A percentile compares a stretch with the other conserved stretches of the same genome.
Conservation (phyloP, 2,329 filamentous ascomycete genomes). For the Cordyceps javanica region DNA sequence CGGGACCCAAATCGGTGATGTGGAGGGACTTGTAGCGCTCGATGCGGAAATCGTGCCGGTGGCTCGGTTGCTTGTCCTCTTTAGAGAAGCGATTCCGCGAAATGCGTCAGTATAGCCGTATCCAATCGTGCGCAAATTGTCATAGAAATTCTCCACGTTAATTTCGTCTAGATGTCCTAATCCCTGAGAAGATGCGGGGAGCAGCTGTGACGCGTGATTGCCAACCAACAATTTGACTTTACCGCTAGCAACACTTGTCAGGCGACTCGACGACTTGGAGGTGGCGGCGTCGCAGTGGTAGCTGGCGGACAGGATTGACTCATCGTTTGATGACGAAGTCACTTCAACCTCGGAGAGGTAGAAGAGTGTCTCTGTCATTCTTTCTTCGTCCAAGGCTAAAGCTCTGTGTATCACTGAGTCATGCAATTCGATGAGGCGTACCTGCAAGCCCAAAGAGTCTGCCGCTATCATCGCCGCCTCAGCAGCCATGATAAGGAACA, state of each 20-base stretch:
- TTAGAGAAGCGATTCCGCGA: slow-evolving; percentile 13
- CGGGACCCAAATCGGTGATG: slow-evolving; percentile 8
- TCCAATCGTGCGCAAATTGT: slow-evolving; percentile 15
- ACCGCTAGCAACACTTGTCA: slow-evolving; percentile 6
- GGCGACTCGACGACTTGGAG: neutral
- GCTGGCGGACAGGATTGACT: neutral
- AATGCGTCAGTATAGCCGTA: slow-evolving; percentile 18
- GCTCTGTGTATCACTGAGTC: slow-evolving; percentile 13
- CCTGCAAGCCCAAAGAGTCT: neutral
- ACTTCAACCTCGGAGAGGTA: neutral
- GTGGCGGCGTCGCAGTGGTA: neutral
- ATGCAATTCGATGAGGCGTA: neutral
- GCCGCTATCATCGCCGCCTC: slow-evolving; percentile 2
- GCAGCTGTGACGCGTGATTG: neutral
- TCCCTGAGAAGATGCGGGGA: neutral
- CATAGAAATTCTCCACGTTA: slow-evolving; percentile 18
- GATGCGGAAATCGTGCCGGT: slow-evolving; percentile 11
- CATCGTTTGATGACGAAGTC: neutral
- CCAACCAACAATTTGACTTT: neutral
- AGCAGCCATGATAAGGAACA: slow-evolving; percentile 23
- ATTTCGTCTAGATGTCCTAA: neutral
- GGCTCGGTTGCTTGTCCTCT: neutral
- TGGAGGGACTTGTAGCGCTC: neutral
- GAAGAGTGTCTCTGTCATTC: slow-evolving; percentile 10
- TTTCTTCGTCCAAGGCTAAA: slow-evolving; percentile 10